Base-by-base conservation (phyloP, 2,329 filamentous ascomycete genomes). In the Pseudocercospora eumusae region DNA sequence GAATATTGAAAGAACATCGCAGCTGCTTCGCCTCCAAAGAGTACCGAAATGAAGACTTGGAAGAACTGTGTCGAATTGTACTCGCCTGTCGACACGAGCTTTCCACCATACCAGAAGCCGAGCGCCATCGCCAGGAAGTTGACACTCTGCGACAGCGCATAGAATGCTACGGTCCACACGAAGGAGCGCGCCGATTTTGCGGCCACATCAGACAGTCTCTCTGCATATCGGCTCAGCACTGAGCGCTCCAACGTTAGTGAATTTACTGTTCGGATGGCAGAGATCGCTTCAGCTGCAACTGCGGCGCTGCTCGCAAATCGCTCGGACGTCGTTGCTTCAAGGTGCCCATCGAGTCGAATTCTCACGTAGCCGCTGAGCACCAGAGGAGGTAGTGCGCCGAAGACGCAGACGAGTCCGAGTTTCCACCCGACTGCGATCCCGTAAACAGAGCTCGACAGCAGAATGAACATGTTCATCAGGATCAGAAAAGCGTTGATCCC, bases 1-100 rank as follows among this genome's bases (percentile, higher is more conserved):
- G 71, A 84, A 65, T 89, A 88, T 49, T 84, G 84, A 65, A 92
- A 84, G 59, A 87, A 85, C 64, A 88, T 83, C 1, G 87, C 88
- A 0, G 88, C 86, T 0, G 81, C 79, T 73, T 92, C 86, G 10
- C 85, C 86, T 0, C 87, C 87, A 66, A 90, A 84, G 27, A 89
- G 83, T 10, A 70, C 57, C 0, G 86, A 84, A 73, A 89, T 85
- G 72, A 88, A 89, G 40, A 84, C 78, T 1, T 83, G 78, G 69
- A 84, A 85, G 70, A 86, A 86, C 18, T 81, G 73, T 2, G 75
- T 60, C 7, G 65, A 64, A 3, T 65, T 70, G 64, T 75, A 75
- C 47, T 76, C 71, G 8, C 70, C 68, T 28, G 56, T 64, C 3
- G 69, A 66, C 10, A 76, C 62, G 8, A 76, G 69, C 28, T 61